Base-by-base conservation (phyloP, 140 eudicot genomes). In the Erigeron philadelphicus region DNA sequence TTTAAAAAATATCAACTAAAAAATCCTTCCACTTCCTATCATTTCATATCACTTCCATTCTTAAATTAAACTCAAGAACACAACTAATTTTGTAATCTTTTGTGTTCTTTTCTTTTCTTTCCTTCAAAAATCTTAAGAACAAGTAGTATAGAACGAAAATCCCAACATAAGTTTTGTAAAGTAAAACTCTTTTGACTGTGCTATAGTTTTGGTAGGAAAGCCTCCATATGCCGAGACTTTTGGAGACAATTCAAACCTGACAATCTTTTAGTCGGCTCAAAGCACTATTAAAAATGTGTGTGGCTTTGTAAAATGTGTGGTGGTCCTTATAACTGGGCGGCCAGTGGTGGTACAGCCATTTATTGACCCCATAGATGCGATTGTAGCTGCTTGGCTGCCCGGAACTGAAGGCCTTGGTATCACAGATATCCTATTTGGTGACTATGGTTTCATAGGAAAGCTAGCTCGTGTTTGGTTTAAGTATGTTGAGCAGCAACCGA, bases 361-460 rank as follows among this genome's bases (percentile, higher is more conserved):
- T 64, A 64, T 86, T 21, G 58, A 74, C 19, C 56, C 66, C 35
- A 80, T 89, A 13, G 82, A 82, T 11, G 90, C 84, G 11, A 79
- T 89, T 59, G 96, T 89, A 13, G 96, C 96, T 15, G 95, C 96
- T 18, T 89, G 96, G 95, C 87, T 89, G 7, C 96, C 96, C 6
- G 90, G 96, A 61, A 75, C 87, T 0, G 96, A 84, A 76, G 96
- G 96, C 45, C 86, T 82, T 73, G 96, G 96, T 64, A 81, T 89
- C 15, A 71, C 90, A 25, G 90, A 89, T 78, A 88, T 82, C 61
- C 42, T 88, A 45, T 86, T 76, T 75, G 94, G 94, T 7, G 85
- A 84, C 52, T 78, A 83, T 58, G 85, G 85, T 12, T 86, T 86
- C 73, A 82, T 84, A 0, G 90, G 96, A 4, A 89, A 86, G 79